Evolutionary conservation across 140 eudicot genomes (phyloP).

Genomic region (Flaveria floridana): DNA sequence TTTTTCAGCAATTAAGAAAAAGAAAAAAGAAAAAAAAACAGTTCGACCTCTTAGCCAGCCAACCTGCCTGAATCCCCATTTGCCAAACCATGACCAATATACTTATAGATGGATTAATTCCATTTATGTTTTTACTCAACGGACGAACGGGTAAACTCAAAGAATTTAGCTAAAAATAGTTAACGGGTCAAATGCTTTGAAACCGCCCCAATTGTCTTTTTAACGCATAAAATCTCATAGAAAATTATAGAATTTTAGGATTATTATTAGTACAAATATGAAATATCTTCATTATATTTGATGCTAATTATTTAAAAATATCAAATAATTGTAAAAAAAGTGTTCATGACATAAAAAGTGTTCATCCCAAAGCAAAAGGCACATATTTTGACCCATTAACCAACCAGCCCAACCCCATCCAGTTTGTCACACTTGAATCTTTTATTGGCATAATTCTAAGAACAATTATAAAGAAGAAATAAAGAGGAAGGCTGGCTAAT

Average conservation of each 20-base stretch:
- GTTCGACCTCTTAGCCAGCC: neutral
- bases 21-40: neutral
- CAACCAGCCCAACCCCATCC: neutral
- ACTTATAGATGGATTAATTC: no score
- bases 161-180: neutral
- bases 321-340: neutral
- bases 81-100: neutral
- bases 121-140: no score
- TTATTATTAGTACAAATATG: no score
- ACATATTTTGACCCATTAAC: neutral
- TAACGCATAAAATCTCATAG: neutral
- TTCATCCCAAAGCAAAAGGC: neutral
- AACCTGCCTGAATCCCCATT: neutral
- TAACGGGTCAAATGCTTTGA: neutral
- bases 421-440: neutral
- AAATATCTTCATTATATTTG: neutral
- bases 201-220: neutral
- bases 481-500: neutral
- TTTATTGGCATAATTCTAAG: neutral
- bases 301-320: neutral
- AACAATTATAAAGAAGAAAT: neutral
- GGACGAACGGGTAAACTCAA: neutral
- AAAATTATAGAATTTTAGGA: no score
- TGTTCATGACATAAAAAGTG: neutral
- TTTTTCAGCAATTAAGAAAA: neutral